Base-by-base conservation (phyloP, 352 stramenopile species). In the Saprolegnia diclina region DNA sequence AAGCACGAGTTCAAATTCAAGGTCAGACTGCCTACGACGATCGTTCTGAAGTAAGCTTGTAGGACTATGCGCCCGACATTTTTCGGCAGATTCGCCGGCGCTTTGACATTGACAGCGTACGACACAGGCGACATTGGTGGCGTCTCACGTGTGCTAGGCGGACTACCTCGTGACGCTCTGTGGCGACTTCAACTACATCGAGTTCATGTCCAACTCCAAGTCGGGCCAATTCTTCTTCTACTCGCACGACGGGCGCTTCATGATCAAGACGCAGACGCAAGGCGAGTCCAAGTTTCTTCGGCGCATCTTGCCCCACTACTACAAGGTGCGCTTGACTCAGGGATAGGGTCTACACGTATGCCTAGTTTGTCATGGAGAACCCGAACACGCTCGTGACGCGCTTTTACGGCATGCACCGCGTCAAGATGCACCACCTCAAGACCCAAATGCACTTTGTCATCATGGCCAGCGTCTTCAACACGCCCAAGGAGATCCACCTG, bases 171-270 rank as follows among this genome's bases (percentile, higher is more conserved):
- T 96, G 24, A 95, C 84, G n/a, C 77, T 96, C n/a, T 92, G 85
- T 59, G 90, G 90, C 5, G 90, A 97, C 66, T 96, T 97, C 54
- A 98, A 98, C 77, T 99, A 97, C 76, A 97, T 99, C 71, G 94
- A 99, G 83, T 99, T 99, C 79, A 96, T 98, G 78, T 97, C 91
- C 5, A 99, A 99, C 78, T 97, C 94, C 57, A 99, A 99, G 79
- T 98, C 89, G 75, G 97, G 97, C 5, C 95, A 99, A 72, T 99
- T 99, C 78, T 99, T 99, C 81, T 99, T 99, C 76, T 99, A 99
- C 73, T 98, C 95, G 10, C 92, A 98, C 76, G 97, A 99, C 79
- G 83, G 85, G 0, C 74, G 80, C 40, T 99, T 98, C 77, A 99
- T 99, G 91, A 98, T 99, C 79, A 99, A 99, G 82, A 99, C 96